These are phyloP conservation scores for Plectranthus barbatus DNA, from an alignment of 257 asterid genomes.

Conservation along the genomic window DNA sequence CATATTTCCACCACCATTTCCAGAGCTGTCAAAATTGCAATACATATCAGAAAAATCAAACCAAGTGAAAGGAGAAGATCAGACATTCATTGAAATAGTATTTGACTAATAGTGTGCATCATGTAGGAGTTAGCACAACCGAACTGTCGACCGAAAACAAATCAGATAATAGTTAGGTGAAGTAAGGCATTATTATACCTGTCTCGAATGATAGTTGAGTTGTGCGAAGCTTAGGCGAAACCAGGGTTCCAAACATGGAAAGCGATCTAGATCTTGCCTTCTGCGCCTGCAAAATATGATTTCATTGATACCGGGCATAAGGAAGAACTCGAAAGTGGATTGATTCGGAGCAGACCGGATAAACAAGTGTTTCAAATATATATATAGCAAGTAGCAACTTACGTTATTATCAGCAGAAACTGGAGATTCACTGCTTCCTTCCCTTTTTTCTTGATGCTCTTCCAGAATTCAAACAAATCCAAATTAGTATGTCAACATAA, in stretches of 20 bases:
- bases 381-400: constrained; percentile 36
- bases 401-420: constrained; percentile 41
- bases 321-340: neutral
- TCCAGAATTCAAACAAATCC: constrained; percentile 16
- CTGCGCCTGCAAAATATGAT: constrained; percentile 38
- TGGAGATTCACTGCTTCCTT: constrained; percentile 44
- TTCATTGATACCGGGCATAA: neutral
- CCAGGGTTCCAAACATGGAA: constrained; percentile 75
- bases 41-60: neutral
- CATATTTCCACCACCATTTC: constrained; percentile 66
- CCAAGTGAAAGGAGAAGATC: neutral
- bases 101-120: too few relatives aligned
- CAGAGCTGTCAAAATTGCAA: constrained; percentile 42
- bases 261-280: constrained; percentile 59
- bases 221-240: constrained; percentile 90
- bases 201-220: constrained; percentile 84
- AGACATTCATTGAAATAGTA: too few relatives aligned
- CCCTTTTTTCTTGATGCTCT: constrained; percentile 37
- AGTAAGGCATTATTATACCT: constrained; percentile 34
- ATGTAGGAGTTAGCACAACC: too few relatives aligned
- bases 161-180: neutral
- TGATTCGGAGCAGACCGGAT: neutral
- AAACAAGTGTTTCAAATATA: neutral
- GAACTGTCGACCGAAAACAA: too few relatives aligned
- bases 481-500: neutral